Conservation (phyloP, 2,329 filamentous ascomycete genomes). For the Leptographium flavum region DNA sequence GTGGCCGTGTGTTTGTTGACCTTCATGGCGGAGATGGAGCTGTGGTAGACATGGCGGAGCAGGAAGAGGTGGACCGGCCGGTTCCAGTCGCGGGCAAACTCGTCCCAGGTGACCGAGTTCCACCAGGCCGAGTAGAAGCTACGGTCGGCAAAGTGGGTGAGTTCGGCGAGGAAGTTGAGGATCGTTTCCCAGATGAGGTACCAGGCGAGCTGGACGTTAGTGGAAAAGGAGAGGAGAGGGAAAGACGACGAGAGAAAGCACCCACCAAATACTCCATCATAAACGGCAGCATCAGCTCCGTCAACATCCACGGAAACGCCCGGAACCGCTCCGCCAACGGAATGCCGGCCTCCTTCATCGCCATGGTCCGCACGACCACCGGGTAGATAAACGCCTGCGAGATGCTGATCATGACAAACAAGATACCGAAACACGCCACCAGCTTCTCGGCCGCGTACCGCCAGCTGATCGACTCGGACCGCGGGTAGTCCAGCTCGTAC, state of each 20-base stretch:
- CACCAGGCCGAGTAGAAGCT: slow-evolving; percentile 56
- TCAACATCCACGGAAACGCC: slow-evolving; percentile 62
- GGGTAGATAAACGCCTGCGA: slow-evolving; percentile 68
- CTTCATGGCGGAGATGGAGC: slow-evolving; percentile 57
- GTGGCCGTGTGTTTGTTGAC: slow-evolving; percentile 58
- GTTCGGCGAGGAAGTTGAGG: slow-evolving; percentile 61
- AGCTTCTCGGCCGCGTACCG: slow-evolving; percentile 60
- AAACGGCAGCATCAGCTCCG: slow-evolving; percentile 63
- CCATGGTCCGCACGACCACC: slow-evolving; percentile 50
- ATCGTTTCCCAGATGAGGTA: slow-evolving; percentile 71
- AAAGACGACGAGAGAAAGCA: background rate
- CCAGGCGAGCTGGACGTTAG: slow-evolving; percentile 41
- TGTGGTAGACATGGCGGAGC: slow-evolving; percentile 66
- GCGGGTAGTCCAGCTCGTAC: slow-evolving; percentile 67
- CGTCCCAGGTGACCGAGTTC: slow-evolving; percentile 53
- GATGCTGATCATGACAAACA: slow-evolving; percentile 67
- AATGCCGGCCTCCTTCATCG: slow-evolving; percentile 53
- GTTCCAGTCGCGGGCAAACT: slow-evolving; percentile 73
- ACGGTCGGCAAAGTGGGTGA: slow-evolving; percentile 64
- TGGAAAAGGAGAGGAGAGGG: background rate
- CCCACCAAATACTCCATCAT: slow-evolving; percentile 58
- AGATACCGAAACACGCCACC: slow-evolving; percentile 54
- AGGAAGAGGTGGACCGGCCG: slow-evolving; percentile 63
- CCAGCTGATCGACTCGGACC: slow-evolving; percentile 55
- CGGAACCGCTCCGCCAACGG: slow-evolving; percentile 44